These are phyloP conservation scores for Rugonectria rugulosa DNA, from an alignment of 2,329 filamentous ascomycete species.

Conservation along the genomic window DNA sequence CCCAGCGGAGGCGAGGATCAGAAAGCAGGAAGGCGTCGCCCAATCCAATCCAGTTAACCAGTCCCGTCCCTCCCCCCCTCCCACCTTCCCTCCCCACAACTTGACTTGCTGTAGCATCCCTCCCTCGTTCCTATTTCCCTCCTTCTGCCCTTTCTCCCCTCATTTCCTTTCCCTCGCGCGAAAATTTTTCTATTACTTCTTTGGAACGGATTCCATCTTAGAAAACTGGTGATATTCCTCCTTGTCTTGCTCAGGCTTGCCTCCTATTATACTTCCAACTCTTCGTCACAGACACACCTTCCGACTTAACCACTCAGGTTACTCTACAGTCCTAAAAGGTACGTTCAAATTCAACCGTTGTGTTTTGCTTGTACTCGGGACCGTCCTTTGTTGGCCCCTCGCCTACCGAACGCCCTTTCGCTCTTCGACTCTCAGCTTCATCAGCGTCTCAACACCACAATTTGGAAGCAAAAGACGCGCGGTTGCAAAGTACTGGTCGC, in stretches of 20 bases:
- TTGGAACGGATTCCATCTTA: conserved; percentile 21
- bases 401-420: conserved; percentile 1
- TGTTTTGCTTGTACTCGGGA: conserved; percentile 10
- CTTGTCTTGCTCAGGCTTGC: not conserved
- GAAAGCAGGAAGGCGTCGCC: conserved; percentile 14
- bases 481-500: not conserved
- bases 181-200: conserved; percentile 34
- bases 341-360: conserved; percentile 14
- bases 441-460: not conserved
- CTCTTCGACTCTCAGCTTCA: conserved; percentile 5
- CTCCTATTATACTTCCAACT: conserved; percentile 8
- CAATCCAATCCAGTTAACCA: not conserved
- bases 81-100: conserved; percentile 17
- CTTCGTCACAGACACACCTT: conserved; percentile 4
- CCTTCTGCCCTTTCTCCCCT: conserved; percentile 32
- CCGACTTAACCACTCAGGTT: not conserved
- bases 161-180: conserved; percentile 29
- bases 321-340: conserved; percentile 16
- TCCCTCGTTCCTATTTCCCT: conserved; percentile 19
- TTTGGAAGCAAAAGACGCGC: conserved; percentile 4
- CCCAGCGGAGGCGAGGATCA: conserved; percentile 14
- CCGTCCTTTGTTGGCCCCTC: conserved; percentile 12
- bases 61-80: too few relatives aligned
- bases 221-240: conserved; percentile 16
- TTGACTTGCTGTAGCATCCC: conserved; percentile 13